Conservation (phyloP, 2,329 filamentous ascomycete genomes). For the Ambrosiella beaveri region DNA sequence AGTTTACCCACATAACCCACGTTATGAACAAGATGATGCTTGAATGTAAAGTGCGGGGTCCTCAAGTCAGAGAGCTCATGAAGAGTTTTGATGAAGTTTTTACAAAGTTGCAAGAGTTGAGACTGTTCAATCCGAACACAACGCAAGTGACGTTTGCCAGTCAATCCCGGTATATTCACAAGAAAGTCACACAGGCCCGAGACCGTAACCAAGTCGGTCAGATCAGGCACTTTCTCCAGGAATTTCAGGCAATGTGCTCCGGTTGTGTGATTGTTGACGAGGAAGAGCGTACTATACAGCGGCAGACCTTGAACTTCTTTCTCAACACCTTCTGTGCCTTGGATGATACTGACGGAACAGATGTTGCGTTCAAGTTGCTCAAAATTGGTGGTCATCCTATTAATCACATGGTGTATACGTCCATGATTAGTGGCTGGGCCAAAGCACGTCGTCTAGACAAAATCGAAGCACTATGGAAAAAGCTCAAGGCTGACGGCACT, state of each 20-base stretch:
- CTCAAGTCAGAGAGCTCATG: conserved; percentile 1
- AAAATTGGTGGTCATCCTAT: conserved; percentile 34
- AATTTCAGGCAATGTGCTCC: conserved; percentile 7
- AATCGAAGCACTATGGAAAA: conserved; percentile 49
- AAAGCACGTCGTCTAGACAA: conserved; percentile 38
- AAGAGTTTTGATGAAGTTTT: not conserved
- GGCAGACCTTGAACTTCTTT: conserved; percentile 24
- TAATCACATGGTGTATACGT: conserved; percentile 43
- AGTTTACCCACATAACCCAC: conserved; percentile 5
- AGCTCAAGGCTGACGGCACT: conserved; percentile 38
- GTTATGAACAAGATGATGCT: conserved; percentile 11
- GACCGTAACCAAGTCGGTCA: not conserved
- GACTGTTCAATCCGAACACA: not conserved
- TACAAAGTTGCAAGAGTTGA: not conserved
- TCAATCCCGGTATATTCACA: not conserved
- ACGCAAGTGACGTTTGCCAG: not conserved
- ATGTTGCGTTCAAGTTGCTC: conserved; percentile 26
- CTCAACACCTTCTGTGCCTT: conserved; percentile 25
- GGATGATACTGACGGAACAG: conserved; percentile 14
- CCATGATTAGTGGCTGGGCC: conserved; percentile 56
- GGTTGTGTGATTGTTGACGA: not conserved
- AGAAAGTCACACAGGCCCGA: not conserved
- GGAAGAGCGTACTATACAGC: conserved; percentile 3
- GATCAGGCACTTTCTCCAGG: not conserved
- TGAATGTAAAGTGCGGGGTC: not conserved